Percentiles rank a stretch among this genome's conserved stretches.
phyloP scores from a whole-genome alignment of 164 flowering plant species.

The Houttuynia cordata region DNA sequence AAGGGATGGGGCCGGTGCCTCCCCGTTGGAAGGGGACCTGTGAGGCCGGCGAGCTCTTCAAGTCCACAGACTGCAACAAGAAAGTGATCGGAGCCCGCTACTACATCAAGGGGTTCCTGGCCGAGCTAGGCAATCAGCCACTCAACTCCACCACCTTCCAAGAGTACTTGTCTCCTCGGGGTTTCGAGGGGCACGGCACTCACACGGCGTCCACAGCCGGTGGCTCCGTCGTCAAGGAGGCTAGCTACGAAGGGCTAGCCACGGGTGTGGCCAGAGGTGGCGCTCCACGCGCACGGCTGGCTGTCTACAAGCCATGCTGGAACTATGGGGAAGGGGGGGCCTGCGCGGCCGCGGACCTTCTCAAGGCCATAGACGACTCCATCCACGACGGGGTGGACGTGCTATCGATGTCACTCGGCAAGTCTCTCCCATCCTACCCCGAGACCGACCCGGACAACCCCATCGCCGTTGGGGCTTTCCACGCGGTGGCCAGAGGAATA shows the following conservation, averaged over 20 bases:
- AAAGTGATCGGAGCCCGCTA: slow-evolving; percentile 6
- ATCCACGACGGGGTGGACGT: slow-evolving; percentile 42
- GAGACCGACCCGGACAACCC: slow-evolving; percentile 11
- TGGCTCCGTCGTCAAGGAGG: slow-evolving; percentile 1
- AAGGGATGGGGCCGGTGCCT: slow-evolving; percentile 8
- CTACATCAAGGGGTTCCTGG: not conserved
- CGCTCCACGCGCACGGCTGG: slow-evolving; percentile 1
- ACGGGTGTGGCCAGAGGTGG: slow-evolving; percentile 7
- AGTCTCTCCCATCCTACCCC: not conserved
- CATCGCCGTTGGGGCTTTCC: slow-evolving; percentile 34
- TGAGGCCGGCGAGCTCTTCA: slow-evolving; percentile 2
- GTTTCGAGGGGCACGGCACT: not conserved
- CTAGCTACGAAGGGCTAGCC: slow-evolving; percentile 4
- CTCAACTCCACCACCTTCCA: not conserved
- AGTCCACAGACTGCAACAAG: slow-evolving; percentile 6
- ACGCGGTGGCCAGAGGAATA: slow-evolving; percentile 36
- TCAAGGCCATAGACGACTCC: not conserved
- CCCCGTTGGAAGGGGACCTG: slow-evolving; percentile 7
- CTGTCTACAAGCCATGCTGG: not conserved
- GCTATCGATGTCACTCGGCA: slow-evolving; percentile 36
- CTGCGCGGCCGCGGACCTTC: not conserved
- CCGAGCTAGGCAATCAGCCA: not conserved
- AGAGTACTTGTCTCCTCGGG: slow-evolving; percentile 7
- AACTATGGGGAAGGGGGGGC: not conserved
- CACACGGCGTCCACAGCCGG: slow-evolving; percentile 9